A percentile compares a stretch with the other conserved stretches of the same genome.
Evolutionary conservation across 495 filamentous ascomycete genomes (phyloP).

Genomic region (Aspergillus nanangensis): DNA sequence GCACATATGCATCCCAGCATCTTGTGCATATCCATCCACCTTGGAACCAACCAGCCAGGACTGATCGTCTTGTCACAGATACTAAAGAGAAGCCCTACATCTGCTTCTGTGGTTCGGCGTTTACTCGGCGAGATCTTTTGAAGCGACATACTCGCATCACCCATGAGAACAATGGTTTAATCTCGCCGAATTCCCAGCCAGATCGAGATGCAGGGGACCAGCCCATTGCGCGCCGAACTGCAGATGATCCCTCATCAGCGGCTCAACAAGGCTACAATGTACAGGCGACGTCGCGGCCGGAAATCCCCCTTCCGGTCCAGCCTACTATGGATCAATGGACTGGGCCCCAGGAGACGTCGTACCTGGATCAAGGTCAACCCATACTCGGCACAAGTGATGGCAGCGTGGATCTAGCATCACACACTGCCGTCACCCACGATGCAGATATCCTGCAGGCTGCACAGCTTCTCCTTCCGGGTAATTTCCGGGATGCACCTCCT

Average conservation of each 20-base stretch:
- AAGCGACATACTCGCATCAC: slow-evolving; percentile 48
- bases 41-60: slow-evolving; percentile 1
- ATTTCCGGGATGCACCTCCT: slow-evolving; percentile 22
- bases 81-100: slow-evolving; percentile 53
- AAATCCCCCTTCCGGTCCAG: slow-evolving; percentile 18
- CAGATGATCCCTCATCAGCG: slow-evolving; percentile 3
- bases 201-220: slow-evolving; percentile 13
- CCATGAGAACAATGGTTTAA: slow-evolving; percentile 27
- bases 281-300: slow-evolving; percentile 12
- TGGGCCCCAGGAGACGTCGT: slow-evolving; percentile 20
- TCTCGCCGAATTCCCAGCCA: slow-evolving; percentile 29
- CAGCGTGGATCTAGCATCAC: slow-evolving; percentile 11
- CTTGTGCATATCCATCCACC: slow-evolving; percentile 18
- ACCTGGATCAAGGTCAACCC: slow-evolving; percentile 21
- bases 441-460: slow-evolving; percentile 38
- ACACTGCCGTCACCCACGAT: slow-evolving; percentile 28
- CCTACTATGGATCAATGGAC: slow-evolving; percentile 29
- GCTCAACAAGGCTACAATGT: slow-evolving; percentile 6
- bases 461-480: slow-evolving; percentile 34
- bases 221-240: slow-evolving; percentile 5
- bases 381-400: slow-evolving; percentile 15
- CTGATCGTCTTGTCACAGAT: slow-evolving; percentile 31
- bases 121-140: slow-evolving; percentile 49
- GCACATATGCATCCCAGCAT: background rate
- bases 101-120: slow-evolving; percentile 50